These are phyloP conservation scores for Pyronema domesticum DNA, from an alignment of 495 filamentous ascomycete genomes.

Conservation along the genomic window DNA sequence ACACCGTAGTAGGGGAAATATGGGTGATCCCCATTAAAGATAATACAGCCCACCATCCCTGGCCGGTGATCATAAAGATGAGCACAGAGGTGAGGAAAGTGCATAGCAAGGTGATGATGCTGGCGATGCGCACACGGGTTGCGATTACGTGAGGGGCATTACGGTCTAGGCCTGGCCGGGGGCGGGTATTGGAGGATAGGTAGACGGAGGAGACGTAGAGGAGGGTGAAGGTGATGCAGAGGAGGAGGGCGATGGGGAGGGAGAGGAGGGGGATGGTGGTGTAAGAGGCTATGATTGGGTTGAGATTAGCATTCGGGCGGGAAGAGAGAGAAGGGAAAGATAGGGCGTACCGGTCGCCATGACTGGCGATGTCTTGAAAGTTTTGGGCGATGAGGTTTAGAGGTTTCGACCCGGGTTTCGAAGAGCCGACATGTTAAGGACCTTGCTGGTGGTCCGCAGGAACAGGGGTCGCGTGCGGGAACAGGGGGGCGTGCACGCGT, in stretches of 20 bases:
- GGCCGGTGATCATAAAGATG: conserved; percentile 25
- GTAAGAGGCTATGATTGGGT: no score
- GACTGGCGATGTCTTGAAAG: no score
- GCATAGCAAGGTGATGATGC: conserved; percentile 45
- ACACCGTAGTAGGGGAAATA: conserved; percentile 31
- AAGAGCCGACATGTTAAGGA: no score
- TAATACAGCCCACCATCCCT: background rate
- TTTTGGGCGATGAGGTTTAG: no score
- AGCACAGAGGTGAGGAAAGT: conserved; percentile 44
- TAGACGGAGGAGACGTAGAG: conserved; percentile 89
- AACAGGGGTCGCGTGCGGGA: no score
- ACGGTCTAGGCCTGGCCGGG: conserved; percentile 61
- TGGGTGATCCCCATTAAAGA: conserved; percentile 13
- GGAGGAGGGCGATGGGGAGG: conserved; percentile 11
- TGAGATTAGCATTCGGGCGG: no score
- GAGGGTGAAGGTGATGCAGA: conserved; percentile 47
- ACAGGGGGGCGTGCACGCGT: no score
- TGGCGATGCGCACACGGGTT: conserved; percentile 64
- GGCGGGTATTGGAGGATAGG: conserved; percentile 56
- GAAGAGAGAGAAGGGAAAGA: no score
- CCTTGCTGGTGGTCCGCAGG: no score
- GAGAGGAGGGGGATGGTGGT: conserved; percentile 1
- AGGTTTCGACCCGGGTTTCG: no score
- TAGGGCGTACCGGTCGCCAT: no score
- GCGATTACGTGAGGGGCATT: conserved; percentile 84